These are phyloP conservation scores for Mycena venus DNA, from an alignment of 768 basidiomycete species.

Conservation along the genomic window DNA sequence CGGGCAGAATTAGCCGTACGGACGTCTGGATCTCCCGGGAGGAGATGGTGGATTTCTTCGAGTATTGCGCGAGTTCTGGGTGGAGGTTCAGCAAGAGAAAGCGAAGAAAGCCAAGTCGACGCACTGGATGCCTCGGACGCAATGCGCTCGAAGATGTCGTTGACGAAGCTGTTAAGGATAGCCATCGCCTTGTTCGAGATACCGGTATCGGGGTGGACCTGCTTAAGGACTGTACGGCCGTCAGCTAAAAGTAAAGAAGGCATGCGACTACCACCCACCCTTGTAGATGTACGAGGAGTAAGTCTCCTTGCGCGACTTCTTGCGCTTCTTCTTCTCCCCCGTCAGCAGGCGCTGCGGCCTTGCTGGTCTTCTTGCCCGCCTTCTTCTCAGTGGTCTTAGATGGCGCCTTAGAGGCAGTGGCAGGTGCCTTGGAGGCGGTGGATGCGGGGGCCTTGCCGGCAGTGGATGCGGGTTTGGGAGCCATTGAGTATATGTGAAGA, in stretches of 20 bases:
- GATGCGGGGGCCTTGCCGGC: constrained; percentile 87
- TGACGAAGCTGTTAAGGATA: constrained; percentile 95
- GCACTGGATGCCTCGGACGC: constrained; percentile 90
- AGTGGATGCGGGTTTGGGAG: constrained; percentile 84
- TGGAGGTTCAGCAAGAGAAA: neutral
- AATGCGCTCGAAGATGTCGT: constrained; percentile 94
- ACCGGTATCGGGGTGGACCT: constrained; percentile 99
- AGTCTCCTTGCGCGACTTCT: constrained; percentile 90
- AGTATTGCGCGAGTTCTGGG: constrained; percentile 94
- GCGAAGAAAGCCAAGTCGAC: constrained; percentile 41
- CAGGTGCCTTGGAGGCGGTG: constrained; percentile 80
- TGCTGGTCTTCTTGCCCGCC: constrained; percentile 86
- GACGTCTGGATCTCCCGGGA: constrained; percentile 98
- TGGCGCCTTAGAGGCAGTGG: constrained; percentile 56
- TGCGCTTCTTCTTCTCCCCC: constrained; percentile 91
- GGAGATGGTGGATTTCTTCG: constrained; percentile 98
- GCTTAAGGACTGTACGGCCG: constrained; percentile 81
- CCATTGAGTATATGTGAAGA: constrained; percentile 56
- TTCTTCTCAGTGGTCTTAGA: constrained; percentile 51
- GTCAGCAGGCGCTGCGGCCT: constrained; percentile 71
- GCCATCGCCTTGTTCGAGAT: constrained; percentile 99
- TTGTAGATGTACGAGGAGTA: constrained; percentile 96
- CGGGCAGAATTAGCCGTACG: constrained; percentile 96
- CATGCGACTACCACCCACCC: constrained; percentile 57
- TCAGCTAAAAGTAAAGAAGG: constrained; percentile 3